Conservation (phyloP, 371 early-diverging fungal genomes). For the Entomophthora muscae region DNA sequence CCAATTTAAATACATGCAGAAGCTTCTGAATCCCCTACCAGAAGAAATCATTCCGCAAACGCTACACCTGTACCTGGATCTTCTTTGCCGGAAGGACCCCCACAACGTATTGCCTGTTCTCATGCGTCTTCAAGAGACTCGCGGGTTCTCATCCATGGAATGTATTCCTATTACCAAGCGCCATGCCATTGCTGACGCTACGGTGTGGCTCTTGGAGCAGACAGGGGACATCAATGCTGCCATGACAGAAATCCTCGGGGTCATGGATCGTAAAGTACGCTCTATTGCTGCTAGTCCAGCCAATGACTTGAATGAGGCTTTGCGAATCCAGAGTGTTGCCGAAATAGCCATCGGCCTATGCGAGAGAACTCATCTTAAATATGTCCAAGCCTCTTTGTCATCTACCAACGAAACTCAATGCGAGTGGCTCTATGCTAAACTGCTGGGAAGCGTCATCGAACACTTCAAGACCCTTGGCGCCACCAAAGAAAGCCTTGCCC, state of each 20-base stretch:
- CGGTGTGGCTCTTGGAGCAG: neutral
- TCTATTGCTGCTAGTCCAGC: neutral
- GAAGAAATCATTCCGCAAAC: neutral
- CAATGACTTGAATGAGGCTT: neutral
- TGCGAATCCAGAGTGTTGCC: neutral
- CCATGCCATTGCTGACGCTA: neutral
- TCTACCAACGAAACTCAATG: neutral
- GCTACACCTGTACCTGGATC: neutral
- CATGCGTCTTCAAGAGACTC: neutral
- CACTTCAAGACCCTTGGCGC: neutral
- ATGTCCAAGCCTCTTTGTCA: neutral
- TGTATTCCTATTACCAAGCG: neutral
- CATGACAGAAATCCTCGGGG: slow-evolving; percentile 1
- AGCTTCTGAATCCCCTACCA: neutral
- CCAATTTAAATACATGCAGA: neutral
- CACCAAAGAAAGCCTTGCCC: neutral
- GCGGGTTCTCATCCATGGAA: neutral
- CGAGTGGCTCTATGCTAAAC: neutral
- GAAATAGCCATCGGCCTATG: slow-evolving; percentile 1
- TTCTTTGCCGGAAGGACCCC: neutral
- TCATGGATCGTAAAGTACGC: neutral
- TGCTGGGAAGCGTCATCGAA: neutral
- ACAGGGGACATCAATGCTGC: neutral
- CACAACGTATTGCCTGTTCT: neutral
- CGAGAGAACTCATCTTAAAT: neutral